A percentile compares a stretch with the other conserved stretches of the same genome.
phyloP scores from a whole-genome alignment of 75 land plant species.

The Picea sitchensis region DNA sequence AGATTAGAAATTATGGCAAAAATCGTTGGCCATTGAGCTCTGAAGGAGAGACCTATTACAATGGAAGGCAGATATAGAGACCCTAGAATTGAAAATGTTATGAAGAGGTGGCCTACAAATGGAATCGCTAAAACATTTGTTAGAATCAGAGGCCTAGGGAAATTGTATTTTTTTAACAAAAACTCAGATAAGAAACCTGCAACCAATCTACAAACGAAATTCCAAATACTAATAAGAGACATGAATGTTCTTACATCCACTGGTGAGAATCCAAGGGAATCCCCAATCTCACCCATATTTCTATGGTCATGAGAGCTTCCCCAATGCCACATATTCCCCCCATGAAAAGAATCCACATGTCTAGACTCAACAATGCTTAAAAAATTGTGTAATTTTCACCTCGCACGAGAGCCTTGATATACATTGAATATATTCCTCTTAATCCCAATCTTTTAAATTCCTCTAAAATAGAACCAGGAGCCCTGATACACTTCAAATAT shows the following conservation, averaged over 20 bases:
- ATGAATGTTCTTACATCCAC: conserved; percentile 51
- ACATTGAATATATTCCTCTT: neutral
- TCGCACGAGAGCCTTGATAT: conserved; percentile 29
- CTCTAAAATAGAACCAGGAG: neutral
- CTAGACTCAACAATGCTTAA: conserved; percentile 57
- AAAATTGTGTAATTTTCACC: conserved; percentile 69
- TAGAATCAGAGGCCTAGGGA: conserved; percentile 50
- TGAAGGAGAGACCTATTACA: conserved; percentile 60
- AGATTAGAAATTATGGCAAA: conserved; percentile 69
- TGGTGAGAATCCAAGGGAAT: conserved; percentile 46
- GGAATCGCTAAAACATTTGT: conserved; percentile 37
- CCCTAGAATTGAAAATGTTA: conserved; percentile 40
- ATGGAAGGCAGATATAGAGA: conserved; percentile 52
- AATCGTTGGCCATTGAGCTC: conserved; percentile 54
- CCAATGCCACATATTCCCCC: conserved; percentile 54
- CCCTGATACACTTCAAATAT: neutral
- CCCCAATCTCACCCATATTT: conserved; percentile 77
- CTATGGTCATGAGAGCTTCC: conserved; percentile 54
- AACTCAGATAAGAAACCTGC: conserved; percentile 60
- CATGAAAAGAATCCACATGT: conserved; percentile 52
- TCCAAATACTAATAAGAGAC: conserved; percentile 76
- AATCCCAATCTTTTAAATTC: neutral
- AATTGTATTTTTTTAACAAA: conserved; percentile 21
- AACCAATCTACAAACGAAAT: conserved; percentile 54
- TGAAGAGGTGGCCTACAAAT: conserved; percentile 49